Evolutionary conservation across 768 basidiomycete genomes (phyloP), one percentile per base, ranked within the genome.

Genomic region (Amanita jacksonii): DNA sequence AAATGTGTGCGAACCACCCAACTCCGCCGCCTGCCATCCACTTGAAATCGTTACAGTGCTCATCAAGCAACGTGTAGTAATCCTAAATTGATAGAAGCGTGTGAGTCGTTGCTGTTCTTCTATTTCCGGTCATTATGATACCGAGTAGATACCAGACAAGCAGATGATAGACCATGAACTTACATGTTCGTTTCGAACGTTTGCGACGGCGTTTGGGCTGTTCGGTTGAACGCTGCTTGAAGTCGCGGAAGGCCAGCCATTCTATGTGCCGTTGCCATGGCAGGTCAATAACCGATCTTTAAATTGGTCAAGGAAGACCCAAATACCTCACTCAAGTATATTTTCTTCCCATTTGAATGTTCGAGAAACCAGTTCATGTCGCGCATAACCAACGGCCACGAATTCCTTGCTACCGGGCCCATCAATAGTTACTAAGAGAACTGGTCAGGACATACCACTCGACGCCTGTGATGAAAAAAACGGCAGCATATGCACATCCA

Each of bases 1-100:
- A 86, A 43, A 86, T 78, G 55, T 87, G 85, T 20, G 81, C 81
- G 52, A 88, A 88, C 85, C 85, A 88, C 8, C 85, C 82, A 27
- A 86, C 63, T 18, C 82, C 82, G 16, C 82, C 82, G 2, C 72
- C 72, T 12, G 61, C 55, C 19, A 73, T 72, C 0, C 50, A 53
- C 60, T 87, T 87, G 53, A 87, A 66, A 52, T 76, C 68, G 8
- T 63, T 53, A 53, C 85, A 87, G 43, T 81, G 72, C 1, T 64
- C 56, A 50, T 88, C 81, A 12, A 87, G 70, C 9, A 87, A 58
- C 15, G 60, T 59, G 49, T 67, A 85, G 54, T 85, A 87, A 45
- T 69, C 73, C 74, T 83, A 49, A 9, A 27, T 30, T 51, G 27
- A 22, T n/a, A n/a, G n/a, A n/a, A n/a, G n/a, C 16, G 28, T 45